These are phyloP conservation scores for Hypoxylon sp. DNA, from an alignment of 2,329 filamentous ascomycete species.

Conservation along the genomic window DNA sequence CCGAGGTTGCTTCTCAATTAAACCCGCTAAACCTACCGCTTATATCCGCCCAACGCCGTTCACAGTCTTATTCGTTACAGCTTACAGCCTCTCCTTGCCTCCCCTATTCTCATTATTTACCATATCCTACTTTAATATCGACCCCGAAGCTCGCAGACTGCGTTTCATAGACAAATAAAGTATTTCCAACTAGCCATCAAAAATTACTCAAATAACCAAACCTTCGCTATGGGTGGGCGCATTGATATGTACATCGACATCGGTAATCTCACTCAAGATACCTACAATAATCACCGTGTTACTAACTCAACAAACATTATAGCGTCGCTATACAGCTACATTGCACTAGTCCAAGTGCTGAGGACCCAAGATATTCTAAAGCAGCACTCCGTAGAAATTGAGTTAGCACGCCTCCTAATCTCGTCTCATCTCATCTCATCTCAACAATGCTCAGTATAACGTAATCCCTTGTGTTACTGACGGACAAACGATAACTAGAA, in stretches of 20 bases:
- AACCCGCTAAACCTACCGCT: constrained; percentile 2
- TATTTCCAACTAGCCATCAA: not conserved
- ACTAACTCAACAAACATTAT: constrained; percentile 31
- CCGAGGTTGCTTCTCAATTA: constrained; percentile 29
- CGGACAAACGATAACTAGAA: constrained; percentile 59
- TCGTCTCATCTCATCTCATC: constrained; percentile 5
- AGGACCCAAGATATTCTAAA: constrained; percentile 68
- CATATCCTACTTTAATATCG: not conserved
- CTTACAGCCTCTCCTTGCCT: not conserved
- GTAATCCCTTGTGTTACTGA: constrained; percentile 3
- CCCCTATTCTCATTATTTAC: not conserved
- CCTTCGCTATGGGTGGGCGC: constrained; percentile 67
- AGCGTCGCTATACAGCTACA: constrained; percentile 77
- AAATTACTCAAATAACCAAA: not conserved
- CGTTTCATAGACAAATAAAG: not conserved
- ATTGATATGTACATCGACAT: constrained; percentile 79
- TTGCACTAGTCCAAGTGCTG: constrained; percentile 70
- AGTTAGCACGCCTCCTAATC: constrained; percentile 64
- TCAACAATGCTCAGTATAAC: constrained; percentile 6
- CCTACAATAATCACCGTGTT: not conserved
- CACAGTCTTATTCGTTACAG: not conserved
- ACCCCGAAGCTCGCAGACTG: not conserved
- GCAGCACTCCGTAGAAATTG: constrained; percentile 73
- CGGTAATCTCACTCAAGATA: constrained; percentile 59
- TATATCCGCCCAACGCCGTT: constrained; percentile 7